Evolutionary conservation across 208 protist species (phyloP), one percentile per base, ranked within the genome.

Genomic region (Leishmania amazonensis): DNA sequence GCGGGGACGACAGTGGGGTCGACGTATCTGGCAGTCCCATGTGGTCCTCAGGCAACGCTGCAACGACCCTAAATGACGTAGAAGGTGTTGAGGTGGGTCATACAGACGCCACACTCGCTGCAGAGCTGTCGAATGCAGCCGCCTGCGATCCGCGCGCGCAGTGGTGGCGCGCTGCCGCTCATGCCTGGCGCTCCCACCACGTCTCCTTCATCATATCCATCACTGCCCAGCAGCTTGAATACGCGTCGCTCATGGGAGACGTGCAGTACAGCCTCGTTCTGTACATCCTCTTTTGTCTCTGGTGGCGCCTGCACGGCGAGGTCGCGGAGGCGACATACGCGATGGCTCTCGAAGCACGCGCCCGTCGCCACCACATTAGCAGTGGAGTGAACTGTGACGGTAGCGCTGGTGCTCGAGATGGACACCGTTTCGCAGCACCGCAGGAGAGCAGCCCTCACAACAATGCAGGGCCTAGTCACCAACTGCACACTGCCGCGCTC

Each of bases 211-310:
- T 96, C 64, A 77, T 90, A 51, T 76, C 89, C 67, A 74, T 95
- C 62, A 92, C 93, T 4, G 79, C 72, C 31, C 80, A 81, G 65
- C 88, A 94, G 81, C 80, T 97, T 11, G 91, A 97, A 72, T 95
- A 97, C 68, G 88, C 87, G 13, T 87, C 93, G 15, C 87, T 96
- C n/a, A 79, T 93, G 60, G 94, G 93, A 21, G 94, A 97, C 75
- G 89, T 93, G 79, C 94, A 97, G 87, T 96, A 91, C 75, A 93
- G 93, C 85, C 78, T 89, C 11, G 90, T 95, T 31, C 72, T 97
- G 8, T 96, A 95, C 83, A 81, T 95, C 47, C 79, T 96, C 11
- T 94, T 89, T 79, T 93, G 90, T 78, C 71, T 97, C 11, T 96
- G 94, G 91, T 97, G 94, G 93, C 89, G 90, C 31, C 83, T 93